phyloP scores from a whole-genome alignment of 106 monocot species.

The Chionographis japonica region DNA sequence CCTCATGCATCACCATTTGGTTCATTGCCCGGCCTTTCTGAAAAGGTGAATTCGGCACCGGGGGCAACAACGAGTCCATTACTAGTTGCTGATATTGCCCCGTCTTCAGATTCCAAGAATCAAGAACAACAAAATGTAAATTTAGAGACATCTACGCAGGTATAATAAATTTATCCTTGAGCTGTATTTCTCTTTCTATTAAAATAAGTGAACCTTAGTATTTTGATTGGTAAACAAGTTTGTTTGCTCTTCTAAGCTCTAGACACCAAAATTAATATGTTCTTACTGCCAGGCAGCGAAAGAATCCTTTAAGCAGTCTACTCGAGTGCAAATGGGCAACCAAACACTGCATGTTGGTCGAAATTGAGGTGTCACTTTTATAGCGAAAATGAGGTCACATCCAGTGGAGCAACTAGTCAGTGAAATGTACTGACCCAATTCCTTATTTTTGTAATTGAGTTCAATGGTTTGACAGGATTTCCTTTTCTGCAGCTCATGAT shows the following conservation, averaged over 20 bases:
- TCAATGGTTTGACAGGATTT: no score
- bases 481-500: no score
- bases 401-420: no score
- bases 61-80: slow-evolving; percentile 2
- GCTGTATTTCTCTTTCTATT: no score
- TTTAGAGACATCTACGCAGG: background rate
- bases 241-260: background rate
- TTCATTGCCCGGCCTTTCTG: slow-evolving; percentile 13
- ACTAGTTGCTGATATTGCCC: slow-evolving; percentile 8
- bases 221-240: background rate
- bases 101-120: slow-evolving; percentile 4
- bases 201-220: no score
- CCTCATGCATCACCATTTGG: slow-evolving; percentile 17
- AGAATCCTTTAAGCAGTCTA: background rate
- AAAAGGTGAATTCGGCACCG: slow-evolving; percentile 13
- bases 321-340: background rate
- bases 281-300: background rate
- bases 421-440: no score
- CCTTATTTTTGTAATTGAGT: no score
- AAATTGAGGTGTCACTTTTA: background rate
- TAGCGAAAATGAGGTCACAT: no score
- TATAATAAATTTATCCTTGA: background rate
- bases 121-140: slow-evolving; percentile 12
- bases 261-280: background rate
- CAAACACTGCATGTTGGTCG: background rate